Percentiles rank a stretch among this genome's conserved stretches.
These are phyloP conservation scores for Cladosporium sp. DNA, from an alignment of 2,329 filamentous ascomycete species.

Conservation along the genomic window DNA sequence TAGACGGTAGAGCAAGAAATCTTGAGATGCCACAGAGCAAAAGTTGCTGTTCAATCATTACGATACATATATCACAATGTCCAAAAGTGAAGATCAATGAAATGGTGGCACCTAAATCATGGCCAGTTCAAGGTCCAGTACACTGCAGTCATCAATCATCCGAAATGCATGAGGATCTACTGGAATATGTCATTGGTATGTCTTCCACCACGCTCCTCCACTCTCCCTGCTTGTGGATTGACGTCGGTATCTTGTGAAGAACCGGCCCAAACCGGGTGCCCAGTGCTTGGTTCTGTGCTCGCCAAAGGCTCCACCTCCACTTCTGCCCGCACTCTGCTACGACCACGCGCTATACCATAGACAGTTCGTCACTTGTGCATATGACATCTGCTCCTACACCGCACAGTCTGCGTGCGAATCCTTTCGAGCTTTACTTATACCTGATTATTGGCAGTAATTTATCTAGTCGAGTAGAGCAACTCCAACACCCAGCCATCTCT, in stretches of 20 bases:
- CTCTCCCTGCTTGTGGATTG: not conserved
- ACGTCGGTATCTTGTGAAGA: not conserved
- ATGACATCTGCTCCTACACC: slow-evolving; percentile 1
- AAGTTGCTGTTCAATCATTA: not conserved
- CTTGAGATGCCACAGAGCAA: slow-evolving; percentile 5
- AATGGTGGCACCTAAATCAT: not conserved
- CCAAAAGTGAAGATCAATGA: not conserved
- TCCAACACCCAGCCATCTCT: not conserved
- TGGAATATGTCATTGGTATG: not conserved
- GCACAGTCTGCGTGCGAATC: not conserved
- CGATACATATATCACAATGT: not conserved
- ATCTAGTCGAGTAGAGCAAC: not conserved
- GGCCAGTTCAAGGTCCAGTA: not conserved
- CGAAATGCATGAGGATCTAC: not conserved
- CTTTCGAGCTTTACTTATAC: not conserved
- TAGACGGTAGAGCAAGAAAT: slow-evolving; percentile 15
- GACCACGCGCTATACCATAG: not conserved
- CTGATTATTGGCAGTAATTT: not conserved
- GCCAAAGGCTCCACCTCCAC: slow-evolving; percentile 13
- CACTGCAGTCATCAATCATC: not conserved
- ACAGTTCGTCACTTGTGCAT: not conserved
- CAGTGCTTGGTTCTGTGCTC: not conserved
- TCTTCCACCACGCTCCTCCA: not conserved
- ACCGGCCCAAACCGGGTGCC: slow-evolving; percentile 17
- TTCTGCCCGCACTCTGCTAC: slow-evolving; percentile 7